Conservation (phyloP, 371 early-diverging fungal genomes). For the Coemansia sp. region DNA sequence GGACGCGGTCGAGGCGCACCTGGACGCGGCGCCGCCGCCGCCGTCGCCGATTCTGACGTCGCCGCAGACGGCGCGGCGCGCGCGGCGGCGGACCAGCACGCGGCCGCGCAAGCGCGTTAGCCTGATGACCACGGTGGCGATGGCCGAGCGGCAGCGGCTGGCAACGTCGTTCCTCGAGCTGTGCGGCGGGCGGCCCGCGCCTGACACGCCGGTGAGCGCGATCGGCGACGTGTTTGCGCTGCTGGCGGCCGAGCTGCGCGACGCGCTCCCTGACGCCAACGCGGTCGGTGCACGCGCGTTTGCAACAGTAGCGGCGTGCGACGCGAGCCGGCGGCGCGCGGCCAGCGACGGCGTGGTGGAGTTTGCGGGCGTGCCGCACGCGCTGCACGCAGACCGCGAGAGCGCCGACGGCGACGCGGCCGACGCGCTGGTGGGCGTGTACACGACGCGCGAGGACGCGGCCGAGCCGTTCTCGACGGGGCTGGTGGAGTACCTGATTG, state of each 20-base stretch:
- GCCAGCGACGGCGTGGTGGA: constrained; percentile 18
- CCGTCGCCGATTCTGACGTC: not conserved
- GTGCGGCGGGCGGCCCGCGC: constrained; percentile 5
- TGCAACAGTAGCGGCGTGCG: not conserved
- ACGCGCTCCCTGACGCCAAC: constrained; percentile 3
- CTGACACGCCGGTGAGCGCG: not conserved
- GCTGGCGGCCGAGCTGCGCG: constrained; percentile 15
- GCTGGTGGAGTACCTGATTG: constrained; percentile 29
- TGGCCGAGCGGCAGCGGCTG: constrained; percentile 18
- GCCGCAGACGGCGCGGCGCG: constrained; percentile 4
- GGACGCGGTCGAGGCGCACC: constrained; percentile 12
- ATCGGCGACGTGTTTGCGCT: constrained; percentile 12
- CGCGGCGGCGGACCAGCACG: constrained; percentile 5
- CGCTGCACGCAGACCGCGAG: not conserved
- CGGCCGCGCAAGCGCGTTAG: constrained; percentile 20
- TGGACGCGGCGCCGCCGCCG: constrained; percentile 10
- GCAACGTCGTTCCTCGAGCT: constrained; percentile 10
- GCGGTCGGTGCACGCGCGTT: constrained; percentile 4
- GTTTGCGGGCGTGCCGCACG: constrained; percentile 13
- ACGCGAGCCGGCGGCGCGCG: constrained; percentile 2
- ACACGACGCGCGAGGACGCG: constrained; percentile 20
- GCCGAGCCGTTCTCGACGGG: constrained; percentile 34
- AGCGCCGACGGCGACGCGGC: not conserved
- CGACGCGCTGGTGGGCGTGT: constrained; percentile 21
- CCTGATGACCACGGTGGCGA: constrained; percentile 13